Evolutionary conservation across 2,329 filamentous ascomycete genomes (phyloP).

Genomic region (Verticillium zaregamsianum): DNA sequence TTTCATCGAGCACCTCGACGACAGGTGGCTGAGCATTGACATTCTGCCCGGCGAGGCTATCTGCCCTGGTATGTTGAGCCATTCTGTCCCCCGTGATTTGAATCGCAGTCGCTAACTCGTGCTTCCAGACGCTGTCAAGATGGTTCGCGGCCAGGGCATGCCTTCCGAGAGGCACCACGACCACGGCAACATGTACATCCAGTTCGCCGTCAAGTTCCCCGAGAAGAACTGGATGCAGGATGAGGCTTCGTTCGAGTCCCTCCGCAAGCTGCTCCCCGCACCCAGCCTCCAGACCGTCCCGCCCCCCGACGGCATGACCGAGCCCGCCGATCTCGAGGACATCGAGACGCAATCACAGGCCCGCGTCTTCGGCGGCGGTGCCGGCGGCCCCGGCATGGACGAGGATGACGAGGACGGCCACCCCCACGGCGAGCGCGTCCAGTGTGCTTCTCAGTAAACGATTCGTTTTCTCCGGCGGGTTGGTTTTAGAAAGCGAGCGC

Average conservation of each 20-base stretch:
- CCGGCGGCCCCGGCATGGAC: slow-evolving; percentile 55
- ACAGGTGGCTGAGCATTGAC: slow-evolving; percentile 91
- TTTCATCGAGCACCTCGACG: slow-evolving; percentile 93
- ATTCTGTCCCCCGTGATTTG: not conserved
- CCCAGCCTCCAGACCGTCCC: slow-evolving; percentile 60
- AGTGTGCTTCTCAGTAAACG: slow-evolving; percentile 81
- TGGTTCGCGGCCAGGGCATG: slow-evolving; percentile 96
- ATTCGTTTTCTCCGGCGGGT: not conserved
- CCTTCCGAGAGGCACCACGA: slow-evolving; percentile 94
- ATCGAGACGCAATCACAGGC: slow-evolving; percentile 66
- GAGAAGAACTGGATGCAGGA: slow-evolving; percentile 67
- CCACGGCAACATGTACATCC: slow-evolving; percentile 92
- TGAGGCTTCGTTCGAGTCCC: slow-evolving; percentile 67
- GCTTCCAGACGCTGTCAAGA: slow-evolving; percentile 74
- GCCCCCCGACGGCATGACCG: slow-evolving; percentile 83
- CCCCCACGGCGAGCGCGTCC: slow-evolving; percentile 71
- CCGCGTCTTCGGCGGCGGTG: slow-evolving; percentile 58
- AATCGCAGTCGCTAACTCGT: not conserved
- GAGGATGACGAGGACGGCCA: slow-evolving; percentile 78
- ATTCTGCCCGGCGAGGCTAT: slow-evolving; percentile 95
- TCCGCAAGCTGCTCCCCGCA: slow-evolving; percentile 81
- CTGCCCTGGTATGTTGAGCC: slow-evolving; percentile 67
- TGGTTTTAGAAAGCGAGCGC: not conserved
- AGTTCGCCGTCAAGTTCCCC: slow-evolving; percentile 97
- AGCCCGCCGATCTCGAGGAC: slow-evolving; percentile 83